A percentile compares a stretch with the other conserved stretches of the same genome.
phyloP scores from a whole-genome alignment of 495 filamentous ascomycete species.

The Ramalina intermedia region DNA sequence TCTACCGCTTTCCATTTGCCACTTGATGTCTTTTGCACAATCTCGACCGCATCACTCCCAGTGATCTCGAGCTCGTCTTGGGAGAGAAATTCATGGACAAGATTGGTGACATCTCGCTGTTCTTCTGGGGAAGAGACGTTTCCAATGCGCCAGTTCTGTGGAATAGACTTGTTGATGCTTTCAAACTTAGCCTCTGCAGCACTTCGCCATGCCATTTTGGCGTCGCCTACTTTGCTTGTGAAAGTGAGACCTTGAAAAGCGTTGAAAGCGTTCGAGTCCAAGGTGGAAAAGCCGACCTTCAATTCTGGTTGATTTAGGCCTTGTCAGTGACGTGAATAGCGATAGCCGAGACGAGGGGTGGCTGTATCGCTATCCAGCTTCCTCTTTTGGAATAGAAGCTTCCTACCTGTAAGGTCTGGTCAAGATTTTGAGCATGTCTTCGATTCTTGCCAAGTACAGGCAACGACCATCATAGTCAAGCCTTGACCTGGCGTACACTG shows the following conservation, averaged over 20 bases:
- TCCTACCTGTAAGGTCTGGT: not conserved
- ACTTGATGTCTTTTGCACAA: slow-evolving; percentile 30
- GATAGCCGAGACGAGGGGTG: too few species aligned
- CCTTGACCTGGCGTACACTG: slow-evolving; percentile 83
- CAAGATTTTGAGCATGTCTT: slow-evolving; percentile 1
- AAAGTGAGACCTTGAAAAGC: not conserved
- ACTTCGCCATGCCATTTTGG: slow-evolving; percentile 25
- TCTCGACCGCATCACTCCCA: slow-evolving; percentile 35
- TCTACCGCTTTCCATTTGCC: slow-evolving; percentile 33
- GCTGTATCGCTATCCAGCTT: not conserved
- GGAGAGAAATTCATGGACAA: slow-evolving; percentile 41
- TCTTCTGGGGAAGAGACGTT: slow-evolving; percentile 32
- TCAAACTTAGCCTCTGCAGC: slow-evolving; percentile 36
- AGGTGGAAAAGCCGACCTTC: too few species aligned
- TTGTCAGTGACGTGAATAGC: too few species aligned
- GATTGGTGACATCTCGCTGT: slow-evolving; percentile 46
- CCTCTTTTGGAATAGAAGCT: not conserved
- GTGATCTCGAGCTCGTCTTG: slow-evolving; percentile 42
- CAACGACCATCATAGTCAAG: slow-evolving; percentile 17
- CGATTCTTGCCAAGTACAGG: slow-evolving; percentile 1
- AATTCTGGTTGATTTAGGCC: too few species aligned
- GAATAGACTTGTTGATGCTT: slow-evolving; percentile 39
- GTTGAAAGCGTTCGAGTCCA: too few species aligned
- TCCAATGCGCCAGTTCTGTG: slow-evolving; percentile 38
- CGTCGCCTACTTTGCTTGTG: not conserved